Evolutionary conservation across 495 filamentous ascomycete genomes (phyloP).

Genomic region (Penicillium verhagenii): DNA sequence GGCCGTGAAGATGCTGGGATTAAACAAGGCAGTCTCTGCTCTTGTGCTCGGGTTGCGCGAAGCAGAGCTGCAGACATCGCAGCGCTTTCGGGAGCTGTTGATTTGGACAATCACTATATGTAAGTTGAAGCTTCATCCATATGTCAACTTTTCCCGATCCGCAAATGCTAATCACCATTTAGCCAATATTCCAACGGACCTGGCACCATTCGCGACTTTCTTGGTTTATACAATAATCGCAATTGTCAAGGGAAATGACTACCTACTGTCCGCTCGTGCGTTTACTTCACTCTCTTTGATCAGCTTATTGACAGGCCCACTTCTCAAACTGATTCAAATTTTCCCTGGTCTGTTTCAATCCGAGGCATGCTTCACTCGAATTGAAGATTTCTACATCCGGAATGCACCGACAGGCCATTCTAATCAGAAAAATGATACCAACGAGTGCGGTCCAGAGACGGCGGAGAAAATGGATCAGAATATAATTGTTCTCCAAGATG

Average conservation of each 20-base stretch:
- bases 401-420: neutral
- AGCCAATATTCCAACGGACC: slow-evolving; percentile 16
- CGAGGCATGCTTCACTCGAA: neutral
- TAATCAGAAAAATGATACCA: too few species aligned
- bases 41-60: neutral
- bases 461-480: neutral
- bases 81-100: neutral
- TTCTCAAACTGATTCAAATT: neutral
- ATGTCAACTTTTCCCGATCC: neutral
- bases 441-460: neutral
- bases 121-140: neutral
- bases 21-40: neutral
- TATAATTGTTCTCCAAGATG: neutral
- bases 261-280: slow-evolving; percentile 35
- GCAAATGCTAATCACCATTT: too few species aligned
- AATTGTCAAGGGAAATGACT: slow-evolving; percentile 32
- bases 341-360: neutral
- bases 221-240: slow-evolving; percentile 40
- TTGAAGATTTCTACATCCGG: neutral
- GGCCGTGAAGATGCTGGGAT: neutral
- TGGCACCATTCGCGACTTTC: slow-evolving; percentile 42
- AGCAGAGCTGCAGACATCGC: neutral
- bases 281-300: slow-evolving; percentile 37
- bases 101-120: neutral
- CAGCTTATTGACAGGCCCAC: slow-evolving; percentile 23